Percentiles rank a stretch among this genome's conserved stretches.
Conservation (phyloP, 2,329 filamentous ascomycete species). For the Alternaria arbusti region DNA sequence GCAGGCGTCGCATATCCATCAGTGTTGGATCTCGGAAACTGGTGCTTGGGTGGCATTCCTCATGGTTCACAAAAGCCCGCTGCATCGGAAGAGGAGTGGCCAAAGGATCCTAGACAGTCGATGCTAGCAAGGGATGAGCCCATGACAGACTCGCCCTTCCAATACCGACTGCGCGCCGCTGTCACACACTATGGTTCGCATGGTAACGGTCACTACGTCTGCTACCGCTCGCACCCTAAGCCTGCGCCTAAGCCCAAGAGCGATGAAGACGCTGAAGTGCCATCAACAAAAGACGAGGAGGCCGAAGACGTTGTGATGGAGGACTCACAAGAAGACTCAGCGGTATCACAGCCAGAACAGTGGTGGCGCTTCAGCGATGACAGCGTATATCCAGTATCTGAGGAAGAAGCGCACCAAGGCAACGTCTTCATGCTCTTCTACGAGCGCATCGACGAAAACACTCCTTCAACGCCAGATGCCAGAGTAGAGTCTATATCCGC, state of each 20-base stretch:
- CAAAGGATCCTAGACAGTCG: slow-evolving; percentile 69
- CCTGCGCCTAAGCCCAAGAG: neutral
- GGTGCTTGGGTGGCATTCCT: slow-evolving; percentile 73
- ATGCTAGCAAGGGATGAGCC: slow-evolving; percentile 67
- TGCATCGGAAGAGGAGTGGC: slow-evolving; percentile 68
- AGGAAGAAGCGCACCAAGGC: slow-evolving; percentile 74
- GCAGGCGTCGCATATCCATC: slow-evolving; percentile 79
- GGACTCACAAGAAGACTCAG: slow-evolving; percentile 11
- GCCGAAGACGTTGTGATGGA: slow-evolving; percentile 24
- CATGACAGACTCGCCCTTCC: slow-evolving; percentile 44
- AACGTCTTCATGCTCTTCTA: slow-evolving; percentile 99
- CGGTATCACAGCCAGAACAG: slow-evolving; percentile 47
- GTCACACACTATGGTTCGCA: slow-evolving; percentile 90
- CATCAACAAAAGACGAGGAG: neutral
- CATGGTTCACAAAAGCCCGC: slow-evolving; percentile 35
- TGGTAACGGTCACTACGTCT: slow-evolving; percentile 95
- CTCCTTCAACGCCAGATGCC: slow-evolving; percentile 34
- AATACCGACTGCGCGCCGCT: slow-evolving; percentile 82
- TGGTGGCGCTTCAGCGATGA: slow-evolving; percentile 97
- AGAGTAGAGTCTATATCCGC: neutral
- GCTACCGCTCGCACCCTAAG: slow-evolving; percentile 74
- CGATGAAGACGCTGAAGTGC: neutral
- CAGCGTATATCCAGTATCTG: slow-evolving; percentile 75
- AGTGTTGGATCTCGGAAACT: slow-evolving; percentile 77
- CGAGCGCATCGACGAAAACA: slow-evolving; percentile 63